A percentile compares a stretch with the other conserved stretches of the same genome.
Evolutionary conservation across 2,329 filamentous ascomycete species (phyloP).

Genomic region (Chaetomiaceae sp.): DNA sequence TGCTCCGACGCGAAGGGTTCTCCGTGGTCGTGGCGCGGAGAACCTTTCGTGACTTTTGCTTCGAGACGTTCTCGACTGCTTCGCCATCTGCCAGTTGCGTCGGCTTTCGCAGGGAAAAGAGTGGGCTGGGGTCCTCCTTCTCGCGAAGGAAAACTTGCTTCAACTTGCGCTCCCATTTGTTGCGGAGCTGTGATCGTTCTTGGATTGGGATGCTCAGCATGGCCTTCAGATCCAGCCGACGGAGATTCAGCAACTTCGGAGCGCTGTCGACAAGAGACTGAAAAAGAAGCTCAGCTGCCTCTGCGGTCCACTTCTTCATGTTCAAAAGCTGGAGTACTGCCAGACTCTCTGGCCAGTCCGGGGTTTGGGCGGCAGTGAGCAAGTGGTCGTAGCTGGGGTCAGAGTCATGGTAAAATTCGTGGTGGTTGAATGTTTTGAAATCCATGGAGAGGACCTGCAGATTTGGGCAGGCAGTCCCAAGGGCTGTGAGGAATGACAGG

Average conservation of each 20-base stretch:
- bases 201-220: constrained; percentile 81
- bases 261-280: constrained; percentile 72
- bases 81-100: not conserved
- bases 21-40: not conserved
- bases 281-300: constrained; percentile 72
- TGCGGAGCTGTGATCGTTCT: constrained; percentile 72
- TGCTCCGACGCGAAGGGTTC: constrained; percentile 19
- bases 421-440: constrained; percentile 69
- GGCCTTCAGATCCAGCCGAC: constrained; percentile 66
- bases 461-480: constrained; percentile 65
- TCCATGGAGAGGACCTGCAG: constrained; percentile 72
- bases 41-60: constrained; percentile 1
- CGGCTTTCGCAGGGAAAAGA: constrained; percentile 17
- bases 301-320: constrained; percentile 67
- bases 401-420: constrained; percentile 63
- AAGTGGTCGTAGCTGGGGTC: constrained; percentile 70
- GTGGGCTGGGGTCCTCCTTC: constrained; percentile 23
- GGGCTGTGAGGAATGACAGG: constrained; percentile 64
- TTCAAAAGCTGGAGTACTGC: constrained; percentile 70
- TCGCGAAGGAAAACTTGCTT: constrained; percentile 59
- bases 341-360: constrained; percentile 72
- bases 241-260: constrained; percentile 59
- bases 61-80: not conserved
- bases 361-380: constrained; percentile 59
- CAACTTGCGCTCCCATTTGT: constrained; percentile 70